A percentile compares a stretch with the other conserved stretches of the same genome.
phyloP scores from a whole-genome alignment of 2,329 filamentous ascomycete species.

The Pseudogymnoascus sp. region DNA sequence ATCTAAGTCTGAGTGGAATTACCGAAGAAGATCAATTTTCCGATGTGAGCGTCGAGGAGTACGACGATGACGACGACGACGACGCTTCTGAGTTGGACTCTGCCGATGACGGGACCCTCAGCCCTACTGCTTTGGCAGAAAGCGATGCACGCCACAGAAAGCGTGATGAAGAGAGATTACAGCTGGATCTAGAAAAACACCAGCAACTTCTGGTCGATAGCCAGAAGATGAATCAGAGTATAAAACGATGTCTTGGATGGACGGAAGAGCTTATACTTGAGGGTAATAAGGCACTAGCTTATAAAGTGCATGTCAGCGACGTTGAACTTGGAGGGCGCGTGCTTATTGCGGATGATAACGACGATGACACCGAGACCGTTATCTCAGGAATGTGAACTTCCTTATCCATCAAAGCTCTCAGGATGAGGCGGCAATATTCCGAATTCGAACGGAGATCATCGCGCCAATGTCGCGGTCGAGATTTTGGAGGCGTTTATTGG shows the following conservation, averaged over 20 bases:
- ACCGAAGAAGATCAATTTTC: slow-evolving; percentile 32
- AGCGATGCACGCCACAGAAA: slow-evolving; percentile 51
- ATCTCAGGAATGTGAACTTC: not conserved
- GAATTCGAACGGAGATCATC: slow-evolving; percentile 16
- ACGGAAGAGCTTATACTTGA: slow-evolving; percentile 88
- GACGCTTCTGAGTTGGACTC: slow-evolving; percentile 46
- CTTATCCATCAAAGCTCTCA: not conserved
- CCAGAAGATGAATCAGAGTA: slow-evolving; percentile 90
- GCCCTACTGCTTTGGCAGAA: slow-evolving; percentile 35
- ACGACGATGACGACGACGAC: slow-evolving; percentile 38
- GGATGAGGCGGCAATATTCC: not conserved
- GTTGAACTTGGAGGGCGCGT: slow-evolving; percentile 76
- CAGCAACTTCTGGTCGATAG: slow-evolving; percentile 82
- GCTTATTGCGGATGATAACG: slow-evolving; percentile 60
- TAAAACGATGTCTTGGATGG: slow-evolving; percentile 82
- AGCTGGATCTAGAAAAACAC: slow-evolving; percentile 80
- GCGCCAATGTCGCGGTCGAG: not conserved
- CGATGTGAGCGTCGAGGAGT: slow-evolving; percentile 44
- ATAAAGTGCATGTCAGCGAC: slow-evolving; percentile 72
- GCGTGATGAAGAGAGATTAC: slow-evolving; percentile 75
- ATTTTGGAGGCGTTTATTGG: slow-evolving; percentile 1
- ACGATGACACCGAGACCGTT: slow-evolving; percentile 21
- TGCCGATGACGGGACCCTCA: slow-evolving; percentile 29
- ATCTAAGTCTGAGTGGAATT: slow-evolving; percentile 31
- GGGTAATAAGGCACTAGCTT: slow-evolving; percentile 79